A percentile compares a stretch with the other conserved stretches of the same genome.
These are phyloP conservation scores for Dendrobium officinale DNA, from an alignment of 106 monocot species.

Conservation along the genomic window DNA sequence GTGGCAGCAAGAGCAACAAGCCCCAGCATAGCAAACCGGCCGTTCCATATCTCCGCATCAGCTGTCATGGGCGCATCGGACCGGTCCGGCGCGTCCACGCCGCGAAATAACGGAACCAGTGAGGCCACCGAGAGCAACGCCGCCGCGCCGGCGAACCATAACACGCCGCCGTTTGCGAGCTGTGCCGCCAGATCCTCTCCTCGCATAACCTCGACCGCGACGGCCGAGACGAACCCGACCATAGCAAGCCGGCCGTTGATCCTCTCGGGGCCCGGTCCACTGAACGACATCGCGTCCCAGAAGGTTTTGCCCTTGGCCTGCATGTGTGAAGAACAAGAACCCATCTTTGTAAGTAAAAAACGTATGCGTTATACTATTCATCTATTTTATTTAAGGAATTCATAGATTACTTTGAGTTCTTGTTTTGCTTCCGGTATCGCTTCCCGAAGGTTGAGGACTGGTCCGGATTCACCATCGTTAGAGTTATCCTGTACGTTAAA, in stretches of 20 bases:
- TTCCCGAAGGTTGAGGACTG: too few species aligned
- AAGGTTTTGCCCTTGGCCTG: conserved; percentile 48
- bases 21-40: conserved; percentile 74
- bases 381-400: too few species aligned
- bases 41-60: conserved; percentile 74
- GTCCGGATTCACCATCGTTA: background rate
- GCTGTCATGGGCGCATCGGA: conserved; percentile 35
- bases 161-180: conserved; percentile 38
- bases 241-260: conserved; percentile 78
- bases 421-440: too few species aligned
- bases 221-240: conserved; percentile 62
- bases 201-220: conserved; percentile 48
- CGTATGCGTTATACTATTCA: too few species aligned
- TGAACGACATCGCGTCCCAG: conserved; percentile 50
- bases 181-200: conserved; percentile 41
- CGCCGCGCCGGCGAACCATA: conserved; percentile 35
- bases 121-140: conserved; percentile 49
- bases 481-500: background rate
- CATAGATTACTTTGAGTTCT: too few species aligned
- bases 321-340: background rate
- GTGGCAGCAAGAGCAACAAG: conserved; percentile 61
- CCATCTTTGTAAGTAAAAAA: background rate
- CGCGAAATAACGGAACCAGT: conserved; percentile 57
- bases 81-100: conserved; percentile 40
- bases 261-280: conserved; percentile 70